Conservation (phyloP, 176 grass and related monocot genomes). For the Carex kokanica region DNA sequence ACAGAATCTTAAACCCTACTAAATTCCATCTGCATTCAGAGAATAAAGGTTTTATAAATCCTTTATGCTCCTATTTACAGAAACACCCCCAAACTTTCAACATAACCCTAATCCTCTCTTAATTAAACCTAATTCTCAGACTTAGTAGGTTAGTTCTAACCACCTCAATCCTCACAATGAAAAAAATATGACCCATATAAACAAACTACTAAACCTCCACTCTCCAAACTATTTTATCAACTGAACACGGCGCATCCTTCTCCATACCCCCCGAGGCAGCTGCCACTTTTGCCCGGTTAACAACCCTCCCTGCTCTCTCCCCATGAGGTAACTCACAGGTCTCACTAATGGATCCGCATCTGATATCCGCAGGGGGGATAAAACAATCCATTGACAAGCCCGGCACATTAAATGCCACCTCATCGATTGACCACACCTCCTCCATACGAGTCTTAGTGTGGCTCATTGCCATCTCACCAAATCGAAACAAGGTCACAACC, state of each 20-base stretch:
- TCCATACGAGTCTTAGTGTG: slow-evolving; percentile 87
- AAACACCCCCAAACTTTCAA: slow-evolving; percentile 4
- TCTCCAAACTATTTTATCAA: slow-evolving; percentile 50
- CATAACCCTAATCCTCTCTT: slow-evolving; percentile 23
- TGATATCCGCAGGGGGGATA: slow-evolving; percentile 76
- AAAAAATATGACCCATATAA: neutral
- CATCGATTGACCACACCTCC: slow-evolving; percentile 76
- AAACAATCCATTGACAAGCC: slow-evolving; percentile 74
- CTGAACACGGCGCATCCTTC: slow-evolving; percentile 4
- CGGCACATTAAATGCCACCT: slow-evolving; percentile 75
- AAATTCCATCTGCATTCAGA: slow-evolving; percentile 17
- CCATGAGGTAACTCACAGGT: slow-evolving; percentile 36
- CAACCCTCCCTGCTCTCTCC: slow-evolving; percentile 24
- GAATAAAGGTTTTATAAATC: slow-evolving; percentile 2
- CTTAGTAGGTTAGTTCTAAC: slow-evolving; percentile 37
- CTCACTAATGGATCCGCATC: slow-evolving; percentile 31
- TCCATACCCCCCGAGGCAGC: slow-evolving; percentile 33
- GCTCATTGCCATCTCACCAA: slow-evolving; percentile 75
- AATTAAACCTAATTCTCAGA: slow-evolving; percentile 24
- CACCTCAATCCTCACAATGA: neutral
- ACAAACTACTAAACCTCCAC: slow-evolving; percentile 32
- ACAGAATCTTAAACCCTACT: slow-evolving; percentile 25
- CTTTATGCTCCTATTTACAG: slow-evolving; percentile 43
- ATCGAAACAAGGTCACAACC: slow-evolving; percentile 67
- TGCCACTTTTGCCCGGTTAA: slow-evolving; percentile 41